Percentiles rank a stretch among this genome's conserved stretches.
phyloP scores from a whole-genome alignment of 768 basidiomycete genomes.

The Hygrocybe punicea region DNA sequence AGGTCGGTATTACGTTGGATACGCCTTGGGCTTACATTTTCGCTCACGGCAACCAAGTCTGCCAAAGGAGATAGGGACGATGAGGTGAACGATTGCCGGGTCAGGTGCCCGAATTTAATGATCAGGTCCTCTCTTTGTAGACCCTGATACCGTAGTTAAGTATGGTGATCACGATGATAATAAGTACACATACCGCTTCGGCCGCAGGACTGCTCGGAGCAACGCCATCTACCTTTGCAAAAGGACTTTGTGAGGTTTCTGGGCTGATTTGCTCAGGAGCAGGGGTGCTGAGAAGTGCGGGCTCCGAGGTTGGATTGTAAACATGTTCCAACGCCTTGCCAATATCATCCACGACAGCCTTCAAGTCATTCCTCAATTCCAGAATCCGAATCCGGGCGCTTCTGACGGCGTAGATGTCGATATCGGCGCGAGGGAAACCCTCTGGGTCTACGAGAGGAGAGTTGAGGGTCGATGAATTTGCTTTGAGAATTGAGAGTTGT shows the following conservation, averaged over 20 bases:
- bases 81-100: conserved; percentile 48
- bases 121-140: conserved; percentile 67
- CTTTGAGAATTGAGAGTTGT: conserved; percentile 58
- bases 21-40: conserved; percentile 60
- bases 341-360: conserved; percentile 60
- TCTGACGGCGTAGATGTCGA: conserved; percentile 80
- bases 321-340: conserved; percentile 65
- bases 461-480: conserved; percentile 61
- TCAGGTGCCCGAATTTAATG: conserved; percentile 67
- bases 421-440: conserved; percentile 85
- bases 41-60: conserved; percentile 66
- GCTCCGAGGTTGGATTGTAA: conserved; percentile 48
- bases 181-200: conserved; percentile 54
- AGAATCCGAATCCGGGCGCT: conserved; percentile 74
- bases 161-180: background rate
- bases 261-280: background rate
- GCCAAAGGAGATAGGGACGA: conserved; percentile 67
- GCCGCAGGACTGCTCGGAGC: conserved; percentile 80
- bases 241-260: conserved; percentile 40
- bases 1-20: background rate
- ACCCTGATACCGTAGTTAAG: conserved; percentile 44
- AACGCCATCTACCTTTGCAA: conserved; percentile 81
- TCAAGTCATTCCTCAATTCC: conserved; percentile 76
- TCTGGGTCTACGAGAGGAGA: conserved; percentile 80
- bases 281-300: conserved; percentile 14